phyloP scores from a whole-genome alignment of 2,329 filamentous ascomycete species.

The Lasiodiplodia sp. region DNA sequence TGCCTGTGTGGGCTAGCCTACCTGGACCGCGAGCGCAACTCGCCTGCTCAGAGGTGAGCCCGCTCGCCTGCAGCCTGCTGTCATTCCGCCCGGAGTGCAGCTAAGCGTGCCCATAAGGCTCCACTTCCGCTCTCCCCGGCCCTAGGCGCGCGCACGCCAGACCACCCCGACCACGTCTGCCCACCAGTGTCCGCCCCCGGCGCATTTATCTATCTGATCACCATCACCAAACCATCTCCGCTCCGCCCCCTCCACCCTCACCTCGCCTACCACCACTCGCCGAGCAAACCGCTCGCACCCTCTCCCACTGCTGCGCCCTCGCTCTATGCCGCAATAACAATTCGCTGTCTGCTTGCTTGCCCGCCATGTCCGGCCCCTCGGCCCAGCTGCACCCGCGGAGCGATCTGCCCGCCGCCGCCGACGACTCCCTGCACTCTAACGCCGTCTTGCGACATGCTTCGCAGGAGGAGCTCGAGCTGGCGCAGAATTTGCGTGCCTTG shows the following conservation, averaged over 20 bases:
- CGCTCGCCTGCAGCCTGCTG: constrained; percentile 5
- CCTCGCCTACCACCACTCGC: neutral
- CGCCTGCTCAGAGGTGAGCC: constrained; percentile 6
- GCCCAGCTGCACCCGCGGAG: constrained; percentile 4
- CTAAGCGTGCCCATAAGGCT: constrained; percentile 3
- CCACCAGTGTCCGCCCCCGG: neutral
- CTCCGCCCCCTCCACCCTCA: constrained; percentile 19
- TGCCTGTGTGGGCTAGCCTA: constrained; percentile 26
- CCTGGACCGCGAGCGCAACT: neutral
- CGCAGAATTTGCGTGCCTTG: constrained; percentile 53
- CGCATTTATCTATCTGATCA: constrained; percentile 30
- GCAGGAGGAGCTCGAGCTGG: constrained; percentile 59
- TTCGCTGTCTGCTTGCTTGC: neutral
- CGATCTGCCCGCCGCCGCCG: constrained; percentile 11
- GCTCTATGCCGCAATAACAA: constrained; percentile 21
- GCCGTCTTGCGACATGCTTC: constrained; percentile 52
- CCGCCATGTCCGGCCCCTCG: constrained; percentile 18
- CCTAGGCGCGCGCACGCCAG: neutral
- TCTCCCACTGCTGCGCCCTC: neutral
- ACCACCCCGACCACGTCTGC: constrained; percentile 19
- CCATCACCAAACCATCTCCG: constrained; percentile 30
- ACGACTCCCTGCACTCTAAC: constrained; percentile 12
- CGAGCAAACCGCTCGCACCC: neutral
- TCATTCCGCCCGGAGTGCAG: neutral
- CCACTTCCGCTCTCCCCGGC: constrained; percentile 19